Conservation (phyloP, 2,329 filamentous ascomycete genomes). For the Xylariaceae sp. region DNA sequence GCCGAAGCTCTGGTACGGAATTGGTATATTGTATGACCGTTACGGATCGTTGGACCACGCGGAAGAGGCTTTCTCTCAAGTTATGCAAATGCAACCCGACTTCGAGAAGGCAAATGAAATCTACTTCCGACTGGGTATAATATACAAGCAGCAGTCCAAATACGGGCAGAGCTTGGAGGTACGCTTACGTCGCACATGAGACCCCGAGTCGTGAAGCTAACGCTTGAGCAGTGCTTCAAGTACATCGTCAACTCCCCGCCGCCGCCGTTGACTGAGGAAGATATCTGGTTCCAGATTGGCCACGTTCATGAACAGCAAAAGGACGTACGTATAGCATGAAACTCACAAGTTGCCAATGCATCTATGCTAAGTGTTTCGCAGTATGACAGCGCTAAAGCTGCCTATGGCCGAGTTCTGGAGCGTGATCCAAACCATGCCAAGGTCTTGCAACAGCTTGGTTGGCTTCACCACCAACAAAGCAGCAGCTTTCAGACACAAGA, state of each 20-base stretch:
- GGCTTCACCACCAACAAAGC: conserved; percentile 96
- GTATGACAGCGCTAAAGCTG: conserved; percentile 89
- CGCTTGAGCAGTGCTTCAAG: conserved; percentile 73
- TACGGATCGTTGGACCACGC: conserved; percentile 96
- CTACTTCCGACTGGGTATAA: conserved; percentile 97
- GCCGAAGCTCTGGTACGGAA: conserved; percentile 97
- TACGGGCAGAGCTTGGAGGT: conserved; percentile 89
- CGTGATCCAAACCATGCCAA: conserved; percentile 95
- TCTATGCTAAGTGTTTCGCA: conserved; percentile 39
- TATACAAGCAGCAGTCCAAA: conserved; percentile 97
- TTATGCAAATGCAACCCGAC: conserved; percentile 96
- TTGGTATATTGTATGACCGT: conserved; percentile 92
- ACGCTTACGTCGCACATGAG: conserved; percentile 29
- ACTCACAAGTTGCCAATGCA: conserved; percentile 18
- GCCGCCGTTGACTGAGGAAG: conserved; percentile 87
- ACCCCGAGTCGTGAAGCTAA: conserved; percentile 25
- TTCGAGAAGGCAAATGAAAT: conserved; percentile 99
- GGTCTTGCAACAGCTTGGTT: conserved; percentile 94
- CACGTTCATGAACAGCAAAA: conserved; percentile 99
- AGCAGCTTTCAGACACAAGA: conserved; percentile 88
- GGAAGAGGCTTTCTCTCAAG: conserved; percentile 95
- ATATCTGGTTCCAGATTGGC: conserved; percentile 99
- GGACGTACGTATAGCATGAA: conserved; percentile 61
- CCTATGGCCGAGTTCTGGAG: conserved; percentile 88
- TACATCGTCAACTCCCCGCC: conserved; percentile 94